phyloP scores from a whole-genome alignment of 2,329 filamentous ascomycete genomes.

The Penicillium fuscoglaucum region DNA sequence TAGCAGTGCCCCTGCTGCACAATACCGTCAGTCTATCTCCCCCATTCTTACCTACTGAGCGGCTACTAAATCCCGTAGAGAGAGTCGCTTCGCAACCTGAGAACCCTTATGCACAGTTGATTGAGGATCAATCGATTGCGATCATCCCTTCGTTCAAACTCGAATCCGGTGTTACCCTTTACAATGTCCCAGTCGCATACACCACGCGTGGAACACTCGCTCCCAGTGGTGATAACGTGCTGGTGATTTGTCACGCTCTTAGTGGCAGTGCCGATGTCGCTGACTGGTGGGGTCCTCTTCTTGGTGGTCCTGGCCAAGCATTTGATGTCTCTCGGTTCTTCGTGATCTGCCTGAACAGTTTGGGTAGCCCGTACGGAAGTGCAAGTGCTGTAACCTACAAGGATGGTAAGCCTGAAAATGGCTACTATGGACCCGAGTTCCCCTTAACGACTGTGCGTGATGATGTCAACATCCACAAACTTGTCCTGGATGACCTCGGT shows the following conservation, averaged over 20 bases:
- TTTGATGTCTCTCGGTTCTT: constrained; percentile 57
- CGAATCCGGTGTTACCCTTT: constrained; percentile 82
- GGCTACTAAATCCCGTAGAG: constrained; percentile 58
- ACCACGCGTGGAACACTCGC: constrained; percentile 62
- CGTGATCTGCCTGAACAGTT: constrained; percentile 55
- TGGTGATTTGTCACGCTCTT: constrained; percentile 61
- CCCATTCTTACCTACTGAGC: constrained; percentile 23
- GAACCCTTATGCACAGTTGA: constrained; percentile 84
- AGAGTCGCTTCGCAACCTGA: constrained; percentile 68
- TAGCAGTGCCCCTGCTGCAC: constrained; percentile 19
- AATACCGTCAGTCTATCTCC: constrained; percentile 42
- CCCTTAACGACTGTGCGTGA: constrained; percentile 93
- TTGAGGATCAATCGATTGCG: constrained; percentile 83
- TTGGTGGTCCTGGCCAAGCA: constrained; percentile 54
- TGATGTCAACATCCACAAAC: constrained; percentile 72
- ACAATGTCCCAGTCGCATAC: constrained; percentile 70
- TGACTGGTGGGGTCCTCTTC: constrained; percentile 59
- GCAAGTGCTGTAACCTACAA: constrained; percentile 69
- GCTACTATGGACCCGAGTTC: constrained; percentile 90
- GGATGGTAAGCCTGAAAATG: constrained; percentile 72
- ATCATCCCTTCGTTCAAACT: constrained; percentile 87
- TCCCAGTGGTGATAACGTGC: constrained; percentile 58
- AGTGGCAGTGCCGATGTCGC: constrained; percentile 57
- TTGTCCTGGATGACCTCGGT: constrained; percentile 56
- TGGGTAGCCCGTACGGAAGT: constrained; percentile 58